Base-by-base conservation (phyloP, 2,329 filamentous ascomycete genomes). In the Apiospora malaysiana region DNA sequence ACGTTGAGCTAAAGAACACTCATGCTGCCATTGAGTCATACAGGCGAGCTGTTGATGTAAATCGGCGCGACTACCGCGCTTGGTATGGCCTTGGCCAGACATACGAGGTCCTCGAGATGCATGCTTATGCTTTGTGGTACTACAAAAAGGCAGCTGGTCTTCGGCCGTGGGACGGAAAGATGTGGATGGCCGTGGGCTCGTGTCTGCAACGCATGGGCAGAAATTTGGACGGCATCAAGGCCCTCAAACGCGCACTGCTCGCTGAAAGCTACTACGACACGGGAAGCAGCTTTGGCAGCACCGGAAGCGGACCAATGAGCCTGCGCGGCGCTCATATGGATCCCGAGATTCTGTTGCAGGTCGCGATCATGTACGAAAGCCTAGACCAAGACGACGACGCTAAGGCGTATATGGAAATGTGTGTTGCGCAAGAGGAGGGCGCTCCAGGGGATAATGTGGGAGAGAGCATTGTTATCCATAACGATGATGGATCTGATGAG, bases 61-160 rank as follows among this genome's bases (percentile, higher is more conserved):
- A 99, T 78, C 90, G 95, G 45, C 94, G 96, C 76, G 96, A 99
- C 80, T 98, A 98, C 80, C 92, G 96, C 71, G 96, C 96, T 4
- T 99, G 96, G 96, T 98, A 99, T 79, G 96, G 96, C 45, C 86
- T 99, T 0, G 96, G 96, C 0, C 95, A 98, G 80, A 97, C 96
- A 1, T 99, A 99, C 78, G 96, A 99, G 81, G 93, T 99, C 75
- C 88, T 99, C 10, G 96, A 99, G 82, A 98, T 98, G 94, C 94
- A 97, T 79, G 94, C 95, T 59, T 99, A 99, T 80, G 95, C 95
- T 0, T 84, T 99, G 0, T 98, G 96, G 88, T 99, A 99, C 82
- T 98, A 97, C 84, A 97, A 98, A 79, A 94, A 96, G 70, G 96
- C 96, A 0, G 95, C 95, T 0, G 94, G 94, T 0, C 85, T 99